A percentile compares a stretch with the other conserved stretches of the same genome.
phyloP scores from a whole-genome alignment of 371 early-diverging fungal species.

The Zychaea mexicana region DNA sequence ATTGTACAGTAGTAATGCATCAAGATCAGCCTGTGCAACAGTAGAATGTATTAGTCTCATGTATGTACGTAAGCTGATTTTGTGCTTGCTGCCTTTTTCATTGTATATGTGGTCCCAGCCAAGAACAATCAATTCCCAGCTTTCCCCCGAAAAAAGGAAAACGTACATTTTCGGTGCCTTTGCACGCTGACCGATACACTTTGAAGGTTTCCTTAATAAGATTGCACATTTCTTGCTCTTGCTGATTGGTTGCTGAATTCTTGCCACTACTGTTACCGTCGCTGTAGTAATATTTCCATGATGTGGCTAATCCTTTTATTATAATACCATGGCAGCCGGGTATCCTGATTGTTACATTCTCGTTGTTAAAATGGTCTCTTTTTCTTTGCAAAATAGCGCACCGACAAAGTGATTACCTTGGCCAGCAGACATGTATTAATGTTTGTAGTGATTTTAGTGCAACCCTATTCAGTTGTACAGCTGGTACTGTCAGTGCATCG shows the following conservation, averaged over 20 bases:
- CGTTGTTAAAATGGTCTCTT: neutral
- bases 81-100: no score
- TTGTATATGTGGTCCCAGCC: no score
- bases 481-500: neutral
- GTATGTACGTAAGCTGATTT: no score
- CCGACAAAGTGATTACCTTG: no score
- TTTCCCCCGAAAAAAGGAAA: no score
- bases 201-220: conserved; percentile 11
- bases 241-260: no score
- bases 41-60: no score
- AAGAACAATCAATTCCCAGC: no score
- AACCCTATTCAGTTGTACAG: conserved; percentile 9
- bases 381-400: no score
- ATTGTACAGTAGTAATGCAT: conserved; percentile 1
- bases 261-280: no score
- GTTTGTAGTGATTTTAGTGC: conserved; percentile 19
- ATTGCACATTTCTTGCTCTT: conserved; percentile 11
- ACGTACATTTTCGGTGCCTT: conserved; percentile 7
- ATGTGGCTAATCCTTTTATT: conserved; percentile 24
- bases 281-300: conserved; percentile 25
- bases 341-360: conserved; percentile 15
- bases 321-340: conserved; percentile 22
- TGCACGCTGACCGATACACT: neutral
- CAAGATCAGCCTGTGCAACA: conserved; percentile 4
- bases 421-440: conserved; percentile 36